Conservation (phyloP, 2,329 filamentous ascomycete genomes). For the Leptographium galeiforme region DNA sequence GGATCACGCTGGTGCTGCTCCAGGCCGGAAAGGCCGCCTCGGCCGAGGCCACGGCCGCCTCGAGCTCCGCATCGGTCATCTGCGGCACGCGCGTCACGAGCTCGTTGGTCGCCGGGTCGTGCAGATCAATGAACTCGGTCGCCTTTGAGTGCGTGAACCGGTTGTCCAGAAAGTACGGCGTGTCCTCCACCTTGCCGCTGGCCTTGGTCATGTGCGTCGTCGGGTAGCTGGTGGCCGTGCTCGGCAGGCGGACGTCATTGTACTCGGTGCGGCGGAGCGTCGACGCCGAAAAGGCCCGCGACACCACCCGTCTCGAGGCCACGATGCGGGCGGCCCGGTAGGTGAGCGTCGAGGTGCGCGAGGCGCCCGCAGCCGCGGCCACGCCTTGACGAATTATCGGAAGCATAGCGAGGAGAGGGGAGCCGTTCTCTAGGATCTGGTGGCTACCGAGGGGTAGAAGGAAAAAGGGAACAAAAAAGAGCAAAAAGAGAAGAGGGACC, state of each 20-base stretch:
- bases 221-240: conserved; percentile 49
- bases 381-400: conserved; percentile 28
- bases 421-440: too few relatives aligned
- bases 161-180: conserved; percentile 74
- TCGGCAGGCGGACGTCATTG: conserved; percentile 29
- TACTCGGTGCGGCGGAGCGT: conserved; percentile 35
- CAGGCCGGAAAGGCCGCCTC: conserved; percentile 63
- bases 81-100: conserved; percentile 73
- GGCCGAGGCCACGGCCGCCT: conserved; percentile 61
- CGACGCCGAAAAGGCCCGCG: conserved; percentile 18
- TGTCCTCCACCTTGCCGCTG: conserved; percentile 50
- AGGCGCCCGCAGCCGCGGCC: conserved; percentile 14
- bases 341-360: conserved; percentile 5
- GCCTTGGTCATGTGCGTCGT: conserved; percentile 53
- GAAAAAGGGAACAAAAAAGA: too few relatives aligned
- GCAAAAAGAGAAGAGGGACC: not conserved
- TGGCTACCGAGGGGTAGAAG: not conserved
- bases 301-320: not conserved
- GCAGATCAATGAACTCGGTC: conserved; percentile 62
- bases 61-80: conserved; percentile 65
- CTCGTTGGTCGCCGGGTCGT: conserved; percentile 77
- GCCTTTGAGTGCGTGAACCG: conserved; percentile 56
- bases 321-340: not conserved
- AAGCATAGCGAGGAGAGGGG: conserved; percentile 29
- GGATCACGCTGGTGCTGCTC: conserved; percentile 58